Conservation (phyloP, 2,329 filamentous ascomycete species). For the Hymenoscyphus repandus region DNA sequence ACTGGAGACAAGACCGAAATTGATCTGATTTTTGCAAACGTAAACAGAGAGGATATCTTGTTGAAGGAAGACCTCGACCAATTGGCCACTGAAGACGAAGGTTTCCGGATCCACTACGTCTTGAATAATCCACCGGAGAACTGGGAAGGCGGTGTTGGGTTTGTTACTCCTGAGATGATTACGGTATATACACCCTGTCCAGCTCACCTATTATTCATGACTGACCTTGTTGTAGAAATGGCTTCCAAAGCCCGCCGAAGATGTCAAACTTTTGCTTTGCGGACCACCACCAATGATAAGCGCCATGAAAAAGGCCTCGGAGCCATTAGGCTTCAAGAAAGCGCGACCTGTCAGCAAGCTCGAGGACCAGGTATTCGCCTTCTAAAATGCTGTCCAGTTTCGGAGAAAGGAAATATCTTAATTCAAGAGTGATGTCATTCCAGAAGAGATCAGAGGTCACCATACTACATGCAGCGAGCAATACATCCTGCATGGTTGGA, state of each 20-base stretch:
- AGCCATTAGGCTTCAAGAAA: slow-evolving; percentile 86
- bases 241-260: slow-evolving; percentile 74
- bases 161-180: slow-evolving; percentile 94
- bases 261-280: slow-evolving; percentile 92
- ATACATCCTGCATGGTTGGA: no score
- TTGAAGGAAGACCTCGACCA: slow-evolving; percentile 86
- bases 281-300: slow-evolving; percentile 95
- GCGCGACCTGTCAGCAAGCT: slow-evolving; percentile 94
- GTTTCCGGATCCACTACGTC: slow-evolving; percentile 88
- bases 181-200: slow-evolving; percentile 49
- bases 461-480: no score
- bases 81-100: slow-evolving; percentile 69
- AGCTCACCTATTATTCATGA: slow-evolving; percentile 4
- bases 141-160: slow-evolving; percentile 91
- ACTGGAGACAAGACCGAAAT: slow-evolving; percentile 82
- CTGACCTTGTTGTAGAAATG: slow-evolving; percentile 51
- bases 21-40: slow-evolving; percentile 95
- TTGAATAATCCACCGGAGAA: slow-evolving; percentile 90
- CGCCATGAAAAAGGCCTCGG: slow-evolving; percentile 93
- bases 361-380: slow-evolving; percentile 96
- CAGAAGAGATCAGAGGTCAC: neutral
- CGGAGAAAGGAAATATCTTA: neutral
- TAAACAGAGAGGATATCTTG: slow-evolving; percentile 86
- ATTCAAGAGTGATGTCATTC: neutral
- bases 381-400: slow-evolving; percentile 46